Evolutionary conservation across 2,329 filamentous ascomycete genomes (phyloP).

Genomic region (Aureobasidium zeae): DNA sequence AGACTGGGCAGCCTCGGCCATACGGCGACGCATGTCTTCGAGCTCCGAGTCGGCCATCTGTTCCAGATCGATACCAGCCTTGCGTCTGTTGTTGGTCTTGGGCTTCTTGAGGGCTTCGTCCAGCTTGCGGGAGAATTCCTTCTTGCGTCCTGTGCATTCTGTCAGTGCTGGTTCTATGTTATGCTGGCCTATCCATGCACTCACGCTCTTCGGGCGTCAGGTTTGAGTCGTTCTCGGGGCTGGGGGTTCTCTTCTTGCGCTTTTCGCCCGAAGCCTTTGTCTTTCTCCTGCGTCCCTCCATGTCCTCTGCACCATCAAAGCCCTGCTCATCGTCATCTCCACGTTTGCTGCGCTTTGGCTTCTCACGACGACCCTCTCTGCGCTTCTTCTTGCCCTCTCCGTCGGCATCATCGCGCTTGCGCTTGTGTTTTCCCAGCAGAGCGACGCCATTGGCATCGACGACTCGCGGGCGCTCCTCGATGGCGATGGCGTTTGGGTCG

Average conservation of each 20-base stretch:
- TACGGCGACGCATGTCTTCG: slow-evolving; percentile 73
- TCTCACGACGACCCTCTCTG: slow-evolving; percentile 45
- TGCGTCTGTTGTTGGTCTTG: slow-evolving; percentile 63
- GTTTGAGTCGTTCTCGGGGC: slow-evolving; percentile 64
- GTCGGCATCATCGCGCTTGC: slow-evolving; percentile 54
- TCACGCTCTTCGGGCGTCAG: slow-evolving; percentile 74
- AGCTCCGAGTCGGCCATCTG: slow-evolving; percentile 85
- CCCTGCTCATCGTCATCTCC: slow-evolving; percentile 47
- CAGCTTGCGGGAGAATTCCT: slow-evolving; percentile 78
- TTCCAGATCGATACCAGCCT: slow-evolving; percentile 86
- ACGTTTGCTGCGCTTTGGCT: slow-evolving; percentile 46
- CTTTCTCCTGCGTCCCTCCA: slow-evolving; percentile 46
- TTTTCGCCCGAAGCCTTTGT: slow-evolving; percentile 35
- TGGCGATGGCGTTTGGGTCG: slow-evolving; percentile 50
- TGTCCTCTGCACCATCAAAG: slow-evolving; percentile 43
- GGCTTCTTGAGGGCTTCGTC: slow-evolving; percentile 81
- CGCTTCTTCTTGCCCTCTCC: slow-evolving; percentile 63
- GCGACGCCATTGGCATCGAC: slow-evolving; percentile 55
- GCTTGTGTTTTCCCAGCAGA: slow-evolving; percentile 53
- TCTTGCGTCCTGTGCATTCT: slow-evolving; percentile 49
- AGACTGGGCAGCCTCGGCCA: slow-evolving; percentile 80
- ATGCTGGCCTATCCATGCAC: slow-evolving; percentile 25
- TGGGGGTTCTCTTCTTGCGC: slow-evolving; percentile 32
- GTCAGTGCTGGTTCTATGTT: slow-evolving; percentile 17
- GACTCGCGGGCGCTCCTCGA: slow-evolving; percentile 50